A percentile compares a stretch with the other conserved stretches of the same genome.
These are phyloP conservation scores for Stygiomarasmius scandens DNA, from an alignment of 1,284 basidiomycete genomes.

Conservation along the genomic window DNA sequence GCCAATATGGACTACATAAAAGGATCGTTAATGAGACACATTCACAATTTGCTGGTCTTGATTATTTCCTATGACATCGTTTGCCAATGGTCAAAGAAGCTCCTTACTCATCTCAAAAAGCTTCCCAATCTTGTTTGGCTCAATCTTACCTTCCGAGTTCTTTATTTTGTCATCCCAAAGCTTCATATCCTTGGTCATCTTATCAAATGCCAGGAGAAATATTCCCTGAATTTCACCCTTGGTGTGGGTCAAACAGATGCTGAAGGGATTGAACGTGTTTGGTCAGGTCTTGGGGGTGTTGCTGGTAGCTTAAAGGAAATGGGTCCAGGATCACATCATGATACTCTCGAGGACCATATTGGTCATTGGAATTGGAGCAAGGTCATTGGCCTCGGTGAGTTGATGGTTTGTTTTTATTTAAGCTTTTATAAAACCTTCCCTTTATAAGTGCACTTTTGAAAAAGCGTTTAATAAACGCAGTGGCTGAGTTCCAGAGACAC, in stretches of 20 bases:
- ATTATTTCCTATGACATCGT: not conserved
- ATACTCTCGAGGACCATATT: slow-evolving; percentile 28
- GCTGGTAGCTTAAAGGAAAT: slow-evolving; percentile 25
- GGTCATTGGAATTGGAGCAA: slow-evolving; percentile 33
- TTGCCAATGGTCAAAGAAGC: slow-evolving; percentile 20
- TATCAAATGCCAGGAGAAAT: slow-evolving; percentile 20
- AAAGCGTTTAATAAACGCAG: not conserved
- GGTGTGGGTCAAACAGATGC: slow-evolving; percentile 27
- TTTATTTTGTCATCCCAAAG: slow-evolving; percentile 24
- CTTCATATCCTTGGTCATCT: slow-evolving; percentile 28
- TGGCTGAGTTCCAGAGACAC: not conserved
- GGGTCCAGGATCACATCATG: slow-evolving; percentile 24
- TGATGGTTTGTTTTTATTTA: not conserved
- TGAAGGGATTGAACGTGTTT: slow-evolving; percentile 28
- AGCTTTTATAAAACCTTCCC: not conserved
- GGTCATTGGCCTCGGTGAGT: slow-evolving; percentile 17
- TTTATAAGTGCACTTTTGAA: not conserved
- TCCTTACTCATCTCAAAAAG: slow-evolving; percentile 3
- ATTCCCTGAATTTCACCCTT: slow-evolving; percentile 23
- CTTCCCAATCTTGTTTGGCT: slow-evolving; percentile 10
- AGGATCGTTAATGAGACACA: no score
- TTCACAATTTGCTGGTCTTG: not conserved
- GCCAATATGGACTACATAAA: no score
- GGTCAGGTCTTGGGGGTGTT: slow-evolving; percentile 24
- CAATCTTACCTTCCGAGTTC: not conserved